Percentiles rank a stretch among this genome's conserved stretches.
phyloP scores from a whole-genome alignment of 805 yeast species.

The Nakazawaea pomicola region DNA sequence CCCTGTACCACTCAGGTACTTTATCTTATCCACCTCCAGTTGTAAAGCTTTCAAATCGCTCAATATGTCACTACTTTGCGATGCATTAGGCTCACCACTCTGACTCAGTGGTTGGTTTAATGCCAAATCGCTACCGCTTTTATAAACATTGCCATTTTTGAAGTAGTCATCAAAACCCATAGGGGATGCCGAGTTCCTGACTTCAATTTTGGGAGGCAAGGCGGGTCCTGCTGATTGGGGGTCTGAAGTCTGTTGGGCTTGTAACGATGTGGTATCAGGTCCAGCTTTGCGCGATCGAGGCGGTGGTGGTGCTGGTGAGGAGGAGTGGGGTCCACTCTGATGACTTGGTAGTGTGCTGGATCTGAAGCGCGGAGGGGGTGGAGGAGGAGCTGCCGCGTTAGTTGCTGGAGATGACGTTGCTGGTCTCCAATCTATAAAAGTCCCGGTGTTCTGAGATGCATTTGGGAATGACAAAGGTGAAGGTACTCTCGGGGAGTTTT shows the following conservation, averaged over 20 bases:
- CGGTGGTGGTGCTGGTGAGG: slow-evolving; percentile 33
- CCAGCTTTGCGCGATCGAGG: slow-evolving; percentile 21
- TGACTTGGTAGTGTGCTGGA: slow-evolving; percentile 21
- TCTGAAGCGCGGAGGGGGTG: slow-evolving; percentile 15
- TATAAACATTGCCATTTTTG: slow-evolving; percentile 11
- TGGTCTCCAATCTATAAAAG: slow-evolving; percentile 5
- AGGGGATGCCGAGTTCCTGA: slow-evolving; percentile 15
- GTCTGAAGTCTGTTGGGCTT: slow-evolving; percentile 6
- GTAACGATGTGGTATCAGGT: slow-evolving; percentile 12
- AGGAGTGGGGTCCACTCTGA: too few species aligned
- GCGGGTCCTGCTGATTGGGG: slow-evolving; percentile 3
- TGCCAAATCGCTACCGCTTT: slow-evolving; percentile 1
- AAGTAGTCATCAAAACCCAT: slow-evolving; percentile 13
- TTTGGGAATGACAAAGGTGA: slow-evolving; percentile 13
- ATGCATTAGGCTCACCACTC: too few species aligned
- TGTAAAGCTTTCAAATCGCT: slow-evolving; percentile 65
- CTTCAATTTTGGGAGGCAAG: slow-evolving; percentile 8
- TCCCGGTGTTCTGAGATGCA: slow-evolving; percentile 9
- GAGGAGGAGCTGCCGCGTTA: slow-evolving; percentile 15
- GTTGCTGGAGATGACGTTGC: not conserved
- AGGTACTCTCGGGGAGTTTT: slow-evolving; percentile 6
- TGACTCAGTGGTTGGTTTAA: not conserved
- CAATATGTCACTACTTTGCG: slow-evolving; percentile 37
- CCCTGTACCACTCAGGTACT: slow-evolving; percentile 33
- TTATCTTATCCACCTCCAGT: slow-evolving; percentile 60